These are phyloP conservation scores for Zostera marina DNA, from an alignment of 116 monocot species.

Conservation along the genomic window DNA sequence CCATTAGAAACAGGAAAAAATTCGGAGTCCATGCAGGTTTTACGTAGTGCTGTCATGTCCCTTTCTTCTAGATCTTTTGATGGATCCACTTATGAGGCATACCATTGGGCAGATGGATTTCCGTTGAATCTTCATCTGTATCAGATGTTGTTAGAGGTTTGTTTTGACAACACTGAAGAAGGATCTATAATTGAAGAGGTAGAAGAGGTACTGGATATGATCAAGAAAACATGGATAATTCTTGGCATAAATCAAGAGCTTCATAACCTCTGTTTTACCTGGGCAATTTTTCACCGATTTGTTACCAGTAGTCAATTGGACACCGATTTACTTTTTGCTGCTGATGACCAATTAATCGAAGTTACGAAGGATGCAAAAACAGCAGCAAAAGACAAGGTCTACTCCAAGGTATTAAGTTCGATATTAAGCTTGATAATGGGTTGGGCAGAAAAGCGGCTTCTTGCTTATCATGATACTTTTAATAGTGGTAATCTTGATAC, in stretches of 20 bases:
- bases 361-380: constrained; percentile 82
- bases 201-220: constrained; percentile 71
- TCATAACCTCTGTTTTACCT: constrained; percentile 80
- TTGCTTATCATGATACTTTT: constrained; percentile 85
- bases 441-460: constrained; percentile 89
- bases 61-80: constrained; percentile 60
- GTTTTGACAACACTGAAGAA: constrained; percentile 66
- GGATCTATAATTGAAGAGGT: constrained; percentile 80
- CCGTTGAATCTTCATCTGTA: constrained; percentile 86
- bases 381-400: constrained; percentile 52
- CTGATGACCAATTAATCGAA: constrained; percentile 65
- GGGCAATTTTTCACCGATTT: constrained; percentile 63
- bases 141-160: constrained; percentile 59
- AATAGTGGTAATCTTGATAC: constrained; percentile 40
- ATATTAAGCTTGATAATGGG: constrained; percentile 79
- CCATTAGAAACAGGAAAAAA: constrained; percentile 80
- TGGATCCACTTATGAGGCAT: constrained; percentile 38
- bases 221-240: constrained; percentile 87
- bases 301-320: constrained; percentile 60
- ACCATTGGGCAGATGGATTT: constrained; percentile 93
- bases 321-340: constrained; percentile 60
- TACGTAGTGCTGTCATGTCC: constrained; percentile 60
- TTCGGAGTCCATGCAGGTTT: constrained; percentile 71
- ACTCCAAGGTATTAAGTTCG: constrained; percentile 68
- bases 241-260: constrained; percentile 73